A percentile compares a stretch with the other conserved stretches of the same genome.
These are phyloP conservation scores for Microascus cirrosus DNA, from an alignment of 2,329 filamentous ascomycete genomes.

Conservation along the genomic window DNA sequence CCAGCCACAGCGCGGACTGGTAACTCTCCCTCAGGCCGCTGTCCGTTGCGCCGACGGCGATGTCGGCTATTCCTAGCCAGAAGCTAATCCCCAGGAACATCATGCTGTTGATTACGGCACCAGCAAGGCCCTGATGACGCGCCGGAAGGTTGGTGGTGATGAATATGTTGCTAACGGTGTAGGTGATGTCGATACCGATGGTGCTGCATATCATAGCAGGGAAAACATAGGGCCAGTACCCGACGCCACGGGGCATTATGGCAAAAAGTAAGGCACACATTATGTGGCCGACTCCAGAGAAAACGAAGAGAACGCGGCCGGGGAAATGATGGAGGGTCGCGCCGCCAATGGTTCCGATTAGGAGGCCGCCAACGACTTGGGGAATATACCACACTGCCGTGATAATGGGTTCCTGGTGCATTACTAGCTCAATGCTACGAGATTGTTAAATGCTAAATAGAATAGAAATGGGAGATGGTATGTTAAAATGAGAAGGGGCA, in stretches of 20 bases:
- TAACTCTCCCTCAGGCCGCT: conserved; percentile 39
- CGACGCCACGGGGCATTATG: conserved; percentile 36
- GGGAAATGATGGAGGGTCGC: conserved; percentile 44
- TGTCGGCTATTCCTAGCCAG: conserved; percentile 52
- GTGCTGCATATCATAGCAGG: conserved; percentile 49
- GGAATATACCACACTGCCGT: conserved; percentile 49
- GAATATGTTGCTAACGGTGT: conserved; percentile 56
- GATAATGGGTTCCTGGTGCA: conserved; percentile 38
- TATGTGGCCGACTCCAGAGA: conserved; percentile 40
- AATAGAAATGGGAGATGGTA: background rate
- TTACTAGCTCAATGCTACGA: conserved; percentile 39
- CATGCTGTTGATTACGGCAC: conserved; percentile 50
- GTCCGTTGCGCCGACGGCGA: conserved; percentile 32
- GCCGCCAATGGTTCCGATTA: conserved; percentile 42
- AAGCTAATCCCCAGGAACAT: conserved; percentile 54
- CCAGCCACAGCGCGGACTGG: conserved; percentile 50
- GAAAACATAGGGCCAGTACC: conserved; percentile 55
- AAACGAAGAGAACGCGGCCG: conserved; percentile 37
- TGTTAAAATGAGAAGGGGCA: background rate
- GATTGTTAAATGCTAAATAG: conserved; percentile 4
- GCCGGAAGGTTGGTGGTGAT: conserved; percentile 51
- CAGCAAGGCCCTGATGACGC: conserved; percentile 50
- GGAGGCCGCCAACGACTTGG: conserved; percentile 45
- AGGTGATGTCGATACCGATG: conserved; percentile 54
- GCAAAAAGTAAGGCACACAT: conserved; percentile 43